Conservation (phyloP, 169 alveolate species). For the Plasmodium malariae region DNA sequence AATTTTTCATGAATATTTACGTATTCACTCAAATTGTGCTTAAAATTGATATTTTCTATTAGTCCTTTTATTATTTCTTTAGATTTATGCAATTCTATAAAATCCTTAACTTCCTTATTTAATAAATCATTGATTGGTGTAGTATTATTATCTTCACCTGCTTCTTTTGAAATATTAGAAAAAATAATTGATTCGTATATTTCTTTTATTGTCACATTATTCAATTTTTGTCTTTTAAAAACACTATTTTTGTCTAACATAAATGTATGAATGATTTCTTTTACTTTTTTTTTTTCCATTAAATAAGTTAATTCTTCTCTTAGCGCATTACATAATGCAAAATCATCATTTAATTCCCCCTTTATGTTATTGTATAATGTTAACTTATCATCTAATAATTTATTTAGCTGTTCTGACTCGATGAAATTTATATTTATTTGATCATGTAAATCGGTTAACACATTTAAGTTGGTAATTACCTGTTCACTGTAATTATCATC, state of each 20-base stretch:
- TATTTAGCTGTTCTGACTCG: conserved; percentile 7
- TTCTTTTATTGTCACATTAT: not conserved
- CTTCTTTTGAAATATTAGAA: not conserved
- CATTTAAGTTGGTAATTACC: conserved; percentile 20
- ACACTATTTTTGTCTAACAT: not conserved
- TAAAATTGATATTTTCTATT: conserved; percentile 2
- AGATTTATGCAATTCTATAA: conserved; percentile 25
- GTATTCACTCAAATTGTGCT: not conserved
- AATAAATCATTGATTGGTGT: not conserved
- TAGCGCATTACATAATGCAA: conserved; percentile 2
- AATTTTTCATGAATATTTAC: not conserved
- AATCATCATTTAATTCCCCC: conserved; percentile 35
- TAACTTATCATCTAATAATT: conserved; percentile 3
- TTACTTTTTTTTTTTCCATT: conserved; percentile 43
- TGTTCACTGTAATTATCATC: conserved; percentile 43
- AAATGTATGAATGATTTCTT: not conserved
- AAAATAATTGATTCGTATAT: not conserved
- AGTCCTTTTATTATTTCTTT: conserved; percentile 24
- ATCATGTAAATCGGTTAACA: conserved; percentile 18
- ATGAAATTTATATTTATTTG: not conserved
- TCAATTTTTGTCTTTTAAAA: not conserved
- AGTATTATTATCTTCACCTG: not conserved
- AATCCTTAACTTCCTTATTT: conserved; percentile 31
- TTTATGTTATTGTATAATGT: conserved; percentile 26
- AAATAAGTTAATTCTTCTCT: conserved; percentile 41